Evolutionary conservation across 257 asterid genomes (phyloP), one percentile per base, ranked within the genome.

Genomic region (Solanum rostratum): DNA sequence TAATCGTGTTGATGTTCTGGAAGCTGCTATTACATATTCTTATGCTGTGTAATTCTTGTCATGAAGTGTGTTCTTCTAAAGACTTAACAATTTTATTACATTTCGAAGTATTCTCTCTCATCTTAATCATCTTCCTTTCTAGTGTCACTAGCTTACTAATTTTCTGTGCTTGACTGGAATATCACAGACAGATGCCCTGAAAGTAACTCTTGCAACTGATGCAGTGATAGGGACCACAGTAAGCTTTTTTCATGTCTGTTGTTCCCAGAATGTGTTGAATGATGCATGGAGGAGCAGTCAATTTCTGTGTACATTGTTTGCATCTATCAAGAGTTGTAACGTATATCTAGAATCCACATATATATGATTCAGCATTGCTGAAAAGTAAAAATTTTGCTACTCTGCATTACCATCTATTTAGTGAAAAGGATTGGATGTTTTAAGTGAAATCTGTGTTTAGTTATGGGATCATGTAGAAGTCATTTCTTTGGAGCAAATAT

Each of bases 121-220:
- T 49, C 82, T 27, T 27, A 9, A 8, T 24, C 80, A 2, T 15
- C 43, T 22, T 27, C 39, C 80, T 41, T 70, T 70, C 39, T 49
- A 24, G 63, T 49, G 39, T 76, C 45, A 76, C 82, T 50, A 27
- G 27, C 45, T 76, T 49, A 76, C 45, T 76, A 76, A 76, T 76
- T 76, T 20, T 71, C 33, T 71, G 11, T 71, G 18, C 27, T 27
- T 27, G 82, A 73, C 62, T 74, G 60, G 46, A 46, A 19, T 83
- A 68, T 83, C 37, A 68, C 92, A 96, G 99, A 53, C 84, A 84
- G 96, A 95, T 88, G 95, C 93, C 81, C 92, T 96, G 91, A 96
- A 96, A 92, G 98, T 98, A 83, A 95, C 99, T 60, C 98, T 96
- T 55, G 98, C 88, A 84, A 96, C 97, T 68, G 99, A 96, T 91